A percentile compares a stretch with the other conserved stretches of the same genome.
phyloP scores from a whole-genome alignment of 225 moss, liverwort and hornwort genomes.

The Physcomitrium patens region DNA sequence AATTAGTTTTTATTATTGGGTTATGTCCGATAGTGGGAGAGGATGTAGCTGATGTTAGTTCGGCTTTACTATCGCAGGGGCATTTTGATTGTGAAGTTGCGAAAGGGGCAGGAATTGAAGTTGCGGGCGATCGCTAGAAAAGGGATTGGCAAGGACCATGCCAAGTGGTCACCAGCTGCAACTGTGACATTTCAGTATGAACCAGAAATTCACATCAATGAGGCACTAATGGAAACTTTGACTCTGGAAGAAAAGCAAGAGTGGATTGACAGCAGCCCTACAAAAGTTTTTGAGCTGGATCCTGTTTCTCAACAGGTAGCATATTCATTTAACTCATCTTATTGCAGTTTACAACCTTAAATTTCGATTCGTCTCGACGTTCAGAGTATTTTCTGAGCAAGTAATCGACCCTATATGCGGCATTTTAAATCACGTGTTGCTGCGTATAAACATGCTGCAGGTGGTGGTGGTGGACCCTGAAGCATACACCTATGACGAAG shows the following conservation, averaged over 20 bases:
- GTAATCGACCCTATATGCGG: neutral
- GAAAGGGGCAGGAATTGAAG: conserved; percentile 94
- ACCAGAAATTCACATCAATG: conserved; percentile 95
- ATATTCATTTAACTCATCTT: neutral
- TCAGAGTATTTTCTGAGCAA: conserved; percentile 11
- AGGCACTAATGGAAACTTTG: conserved; percentile 89
- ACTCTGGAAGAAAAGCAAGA: conserved; percentile 87
- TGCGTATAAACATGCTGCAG: conserved; percentile 43
- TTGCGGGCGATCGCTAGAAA: conserved; percentile 93
- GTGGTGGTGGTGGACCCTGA: conserved; percentile 92
- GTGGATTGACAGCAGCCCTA: conserved; percentile 98
- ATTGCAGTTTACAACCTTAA: neutral
- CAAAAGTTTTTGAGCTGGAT: conserved; percentile 94
- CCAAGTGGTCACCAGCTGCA: conserved; percentile 98
- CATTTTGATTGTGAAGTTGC: conserved; percentile 87
- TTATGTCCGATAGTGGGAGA: neutral
- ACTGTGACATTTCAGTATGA: conserved; percentile 96
- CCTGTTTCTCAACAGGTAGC: conserved; percentile 82
- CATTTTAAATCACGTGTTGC: neutral
- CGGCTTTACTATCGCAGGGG: conserved; percentile 55
- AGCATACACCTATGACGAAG: conserved; percentile 95
- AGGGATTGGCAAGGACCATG: conserved; percentile 96
- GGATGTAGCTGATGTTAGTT: conserved; percentile 9
- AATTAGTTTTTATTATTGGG: neutral
- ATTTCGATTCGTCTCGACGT: conserved; percentile 11